These are phyloP conservation scores for Haplosporangium sp. DNA, from an alignment of 371 early-diverging fungal species.

Conservation along the genomic window DNA sequence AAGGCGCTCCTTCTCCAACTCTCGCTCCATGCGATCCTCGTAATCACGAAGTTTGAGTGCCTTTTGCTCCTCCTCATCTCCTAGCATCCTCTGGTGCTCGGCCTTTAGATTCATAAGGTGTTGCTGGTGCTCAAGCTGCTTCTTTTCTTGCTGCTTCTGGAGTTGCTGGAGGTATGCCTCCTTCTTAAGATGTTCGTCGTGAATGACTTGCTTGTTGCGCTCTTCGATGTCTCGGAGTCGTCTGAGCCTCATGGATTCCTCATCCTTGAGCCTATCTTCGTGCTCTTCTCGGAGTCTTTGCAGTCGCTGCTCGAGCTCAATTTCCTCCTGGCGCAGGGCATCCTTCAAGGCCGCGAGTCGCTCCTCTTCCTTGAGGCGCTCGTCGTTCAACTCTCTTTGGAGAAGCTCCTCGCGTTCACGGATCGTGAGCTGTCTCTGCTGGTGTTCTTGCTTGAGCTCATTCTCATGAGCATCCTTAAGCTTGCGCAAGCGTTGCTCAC, in stretches of 20 bases:
- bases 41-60: not conserved
- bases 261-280: not conserved
- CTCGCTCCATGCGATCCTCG: not conserved
- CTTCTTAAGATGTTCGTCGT: not conserved
- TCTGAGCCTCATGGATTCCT: not conserved
- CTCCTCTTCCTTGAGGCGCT: constrained; percentile 1
- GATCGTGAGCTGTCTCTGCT: not conserved
- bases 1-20: constrained; percentile 1
- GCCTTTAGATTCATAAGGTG: not conserved
- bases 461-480: not conserved
- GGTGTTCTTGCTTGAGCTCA: not conserved
- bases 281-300: not conserved
- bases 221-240: not conserved
- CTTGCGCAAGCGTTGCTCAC: not conserved
- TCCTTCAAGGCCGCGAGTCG: not conserved
- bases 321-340: not conserved
- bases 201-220: not conserved
- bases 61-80: not conserved
- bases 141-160: not conserved
- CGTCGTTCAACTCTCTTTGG: not conserved
- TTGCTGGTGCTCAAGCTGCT: not conserved
- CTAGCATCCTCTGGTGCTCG: not conserved
- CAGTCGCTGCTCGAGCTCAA: not conserved
- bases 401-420: not conserved
- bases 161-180: not conserved